Evolutionary conservation across 805 yeast genomes (phyloP).

Genomic region (Starmerella lactis-condensi): DNA sequence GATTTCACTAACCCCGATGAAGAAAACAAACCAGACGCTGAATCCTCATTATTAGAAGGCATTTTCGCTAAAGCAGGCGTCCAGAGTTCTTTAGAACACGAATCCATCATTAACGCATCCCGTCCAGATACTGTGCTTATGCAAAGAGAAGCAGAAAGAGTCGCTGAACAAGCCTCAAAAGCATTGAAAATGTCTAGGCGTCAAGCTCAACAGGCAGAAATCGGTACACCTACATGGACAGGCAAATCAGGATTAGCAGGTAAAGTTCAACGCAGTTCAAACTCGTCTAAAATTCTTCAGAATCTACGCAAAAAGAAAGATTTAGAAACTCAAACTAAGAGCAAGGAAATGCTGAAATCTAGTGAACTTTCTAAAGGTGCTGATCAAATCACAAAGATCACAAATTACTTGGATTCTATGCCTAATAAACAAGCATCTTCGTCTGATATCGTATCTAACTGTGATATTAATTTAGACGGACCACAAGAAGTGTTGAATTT

Average conservation of each 20-base stretch:
- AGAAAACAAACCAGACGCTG: not conserved
- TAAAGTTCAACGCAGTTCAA: conserved; percentile 15
- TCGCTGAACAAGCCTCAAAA: conserved; percentile 44
- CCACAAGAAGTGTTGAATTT: conserved; percentile 41
- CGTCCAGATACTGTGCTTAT: conserved; percentile 36
- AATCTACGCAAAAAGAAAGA: conserved; percentile 30
- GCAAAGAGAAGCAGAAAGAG: conserved; percentile 42
- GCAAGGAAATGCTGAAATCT: conserved; percentile 1
- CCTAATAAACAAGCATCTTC: conserved; percentile 32
- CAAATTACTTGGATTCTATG: conserved; percentile 24
- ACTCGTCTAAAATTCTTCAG: conserved; percentile 33
- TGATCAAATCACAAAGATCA: conserved; percentile 24
- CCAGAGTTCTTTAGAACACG: conserved; percentile 63
- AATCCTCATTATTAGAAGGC: conserved; percentile 44
- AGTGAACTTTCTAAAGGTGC: conserved; percentile 13
- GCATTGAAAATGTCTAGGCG: conserved; percentile 41
- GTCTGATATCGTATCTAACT: conserved; percentile 28
- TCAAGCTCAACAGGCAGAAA: conserved; percentile 28
- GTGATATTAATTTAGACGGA: conserved; percentile 26
- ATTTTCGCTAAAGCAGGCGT: conserved; percentile 54
- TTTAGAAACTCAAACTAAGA: conserved; percentile 18
- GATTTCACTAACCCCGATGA: conserved; percentile 29
- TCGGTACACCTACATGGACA: conserved; percentile 93
- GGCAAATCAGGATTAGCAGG: conserved; percentile 84
- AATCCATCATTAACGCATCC: conserved; percentile 43